phyloP scores from a whole-genome alignment of 83 land plant genomes.

The Picea abies region DNA sequence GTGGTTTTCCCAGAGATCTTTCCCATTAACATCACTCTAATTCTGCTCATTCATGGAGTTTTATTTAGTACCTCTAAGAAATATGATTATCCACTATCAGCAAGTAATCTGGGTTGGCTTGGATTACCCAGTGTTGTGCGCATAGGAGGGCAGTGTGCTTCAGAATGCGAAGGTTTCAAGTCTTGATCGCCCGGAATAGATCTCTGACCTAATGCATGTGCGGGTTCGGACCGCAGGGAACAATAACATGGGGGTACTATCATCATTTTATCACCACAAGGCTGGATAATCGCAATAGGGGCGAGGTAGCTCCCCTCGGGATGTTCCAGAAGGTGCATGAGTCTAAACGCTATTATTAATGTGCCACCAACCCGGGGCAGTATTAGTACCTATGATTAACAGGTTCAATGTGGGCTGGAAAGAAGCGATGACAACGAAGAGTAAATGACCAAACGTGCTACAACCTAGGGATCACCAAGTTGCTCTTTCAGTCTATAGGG shows the following conservation, averaged over 20 bases:
- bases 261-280: not conserved
- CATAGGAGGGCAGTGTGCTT: conserved; percentile 19
- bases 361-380: not conserved
- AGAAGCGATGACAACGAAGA: not conserved
- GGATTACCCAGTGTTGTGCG: conserved; percentile 27
- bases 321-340: not conserved
- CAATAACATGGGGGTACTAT: too few relatives aligned
- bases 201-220: not conserved
- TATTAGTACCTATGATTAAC: not conserved
- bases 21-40: conserved; percentile 33
- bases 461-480: not conserved
- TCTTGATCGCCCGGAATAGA: too few relatives aligned
- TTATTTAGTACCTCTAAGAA: conserved; percentile 31
- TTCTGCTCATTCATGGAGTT: conserved; percentile 45
- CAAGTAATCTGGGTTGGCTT: conserved; percentile 31
- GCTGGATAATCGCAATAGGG: not conserved
- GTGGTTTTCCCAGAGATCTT: conserved; percentile 25
- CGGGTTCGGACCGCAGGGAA: too few relatives aligned
- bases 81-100: conserved; percentile 28
- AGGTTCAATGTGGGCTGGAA: not conserved
- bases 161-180: conserved; percentile 4
- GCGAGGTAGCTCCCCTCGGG: not conserved
- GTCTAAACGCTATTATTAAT: not conserved
- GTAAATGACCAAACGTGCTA: not conserved
- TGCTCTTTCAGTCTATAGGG: not conserved